Evolutionary conservation across 108 stramenopile genomes (phyloP).

Genomic region (Discostella stelligeroides): DNA sequence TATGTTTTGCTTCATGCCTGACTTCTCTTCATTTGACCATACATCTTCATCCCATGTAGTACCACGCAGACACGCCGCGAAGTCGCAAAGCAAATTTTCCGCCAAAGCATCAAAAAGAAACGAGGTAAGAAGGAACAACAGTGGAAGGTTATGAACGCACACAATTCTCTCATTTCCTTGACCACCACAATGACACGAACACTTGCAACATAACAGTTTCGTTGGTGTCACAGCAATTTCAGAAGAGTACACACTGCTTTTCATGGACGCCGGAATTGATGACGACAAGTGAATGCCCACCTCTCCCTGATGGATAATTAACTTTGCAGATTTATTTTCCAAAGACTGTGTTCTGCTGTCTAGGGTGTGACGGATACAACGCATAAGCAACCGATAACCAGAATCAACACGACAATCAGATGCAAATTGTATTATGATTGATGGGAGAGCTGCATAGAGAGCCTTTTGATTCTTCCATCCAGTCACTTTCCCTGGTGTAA

Average conservation of each 20-base stretch:
- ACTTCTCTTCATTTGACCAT: conserved; percentile 12
- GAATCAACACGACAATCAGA: conserved; percentile 10
- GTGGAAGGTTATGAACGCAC: conserved; percentile 8
- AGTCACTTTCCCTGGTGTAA: not conserved
- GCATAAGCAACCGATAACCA: conserved; percentile 16
- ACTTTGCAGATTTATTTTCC: conserved; percentile 10
- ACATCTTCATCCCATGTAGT: not conserved
- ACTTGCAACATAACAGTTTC: conserved; percentile 26
- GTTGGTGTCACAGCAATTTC: conserved; percentile 9
- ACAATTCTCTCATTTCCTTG: conserved; percentile 5
- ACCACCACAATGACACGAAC: conserved; percentile 31
- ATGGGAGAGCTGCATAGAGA: conserved; percentile 12
- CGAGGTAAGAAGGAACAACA: conserved; percentile 6
- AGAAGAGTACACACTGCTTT: conserved; percentile 12
- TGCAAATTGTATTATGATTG: conserved; percentile 17
- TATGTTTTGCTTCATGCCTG: conserved; percentile 17
- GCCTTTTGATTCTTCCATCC: conserved; percentile 5
- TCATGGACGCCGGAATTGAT: conserved; percentile 21
- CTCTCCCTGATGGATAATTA: conserved; percentile 12
- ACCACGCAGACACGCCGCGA: conserved; percentile 12
- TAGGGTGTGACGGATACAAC: conserved; percentile 14
- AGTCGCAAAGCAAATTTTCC: conserved; percentile 10
- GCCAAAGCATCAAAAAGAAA: conserved; percentile 21
- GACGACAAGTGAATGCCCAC: conserved; percentile 12
- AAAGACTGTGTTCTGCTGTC: conserved; percentile 15